phyloP scores from a whole-genome alignment of 116 monocot species.

The Cymodocea nodosa region DNA sequence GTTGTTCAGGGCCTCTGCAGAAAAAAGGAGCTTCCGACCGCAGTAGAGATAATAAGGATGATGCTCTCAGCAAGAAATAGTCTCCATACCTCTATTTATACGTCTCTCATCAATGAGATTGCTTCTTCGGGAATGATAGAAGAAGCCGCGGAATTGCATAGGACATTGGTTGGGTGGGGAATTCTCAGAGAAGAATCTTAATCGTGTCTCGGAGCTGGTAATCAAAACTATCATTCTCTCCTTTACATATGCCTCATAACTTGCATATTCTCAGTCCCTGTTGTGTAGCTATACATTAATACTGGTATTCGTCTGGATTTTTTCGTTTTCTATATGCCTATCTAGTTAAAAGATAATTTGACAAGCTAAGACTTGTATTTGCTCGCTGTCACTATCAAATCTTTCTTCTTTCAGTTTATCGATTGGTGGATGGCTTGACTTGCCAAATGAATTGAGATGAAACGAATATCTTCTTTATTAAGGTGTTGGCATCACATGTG shows the following conservation, averaged over 20 bases:
- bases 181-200: slow-evolving; percentile 18
- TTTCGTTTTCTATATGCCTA: too few species aligned
- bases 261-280: background rate
- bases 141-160: slow-evolving; percentile 31
- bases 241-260: background rate
- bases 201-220: background rate
- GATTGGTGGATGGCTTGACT: too few species aligned
- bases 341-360: too few species aligned
- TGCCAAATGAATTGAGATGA: too few species aligned
- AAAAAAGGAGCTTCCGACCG: slow-evolving; percentile 23
- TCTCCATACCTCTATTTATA: slow-evolving; percentile 27
- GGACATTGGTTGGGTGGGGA: slow-evolving; percentile 32
- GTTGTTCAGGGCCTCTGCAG: slow-evolving; percentile 58
- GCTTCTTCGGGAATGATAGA: slow-evolving; percentile 42
- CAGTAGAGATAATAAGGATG: slow-evolving; percentile 45
- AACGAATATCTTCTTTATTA: too few species aligned
- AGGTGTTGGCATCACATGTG: too few species aligned
- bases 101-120: slow-evolving; percentile 33
- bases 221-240: background rate
- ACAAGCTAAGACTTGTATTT: too few species aligned
- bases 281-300: background rate
- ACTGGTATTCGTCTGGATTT: background rate
- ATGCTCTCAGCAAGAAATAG: slow-evolving; percentile 35
- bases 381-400: too few species aligned
- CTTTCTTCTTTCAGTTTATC: too few species aligned